These are phyloP conservation scores for Boletus bicolor DNA, from an alignment of 768 basidiomycete genomes.

Conservation along the genomic window DNA sequence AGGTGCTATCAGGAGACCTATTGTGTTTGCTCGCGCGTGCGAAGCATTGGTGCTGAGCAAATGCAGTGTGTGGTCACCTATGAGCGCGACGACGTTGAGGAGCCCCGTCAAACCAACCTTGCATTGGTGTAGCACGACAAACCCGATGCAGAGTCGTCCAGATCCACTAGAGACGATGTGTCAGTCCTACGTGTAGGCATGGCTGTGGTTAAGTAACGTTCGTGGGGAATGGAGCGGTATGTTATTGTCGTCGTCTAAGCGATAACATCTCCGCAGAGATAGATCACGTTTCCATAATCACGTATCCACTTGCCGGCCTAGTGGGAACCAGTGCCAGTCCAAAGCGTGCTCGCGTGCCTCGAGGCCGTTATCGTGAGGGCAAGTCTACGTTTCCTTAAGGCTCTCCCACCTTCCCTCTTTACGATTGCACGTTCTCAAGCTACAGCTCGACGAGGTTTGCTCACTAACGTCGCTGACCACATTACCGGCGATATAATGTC, in stretches of 20 bases:
- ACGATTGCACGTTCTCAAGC: not conserved
- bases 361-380: not conserved
- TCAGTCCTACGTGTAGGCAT: slow-evolving; percentile 2
- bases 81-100: not conserved
- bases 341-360: too few species aligned
- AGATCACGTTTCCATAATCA: not conserved
- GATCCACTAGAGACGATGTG: not conserved
- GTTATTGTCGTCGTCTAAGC: slow-evolving; percentile 14
- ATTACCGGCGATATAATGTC: slow-evolving; percentile 2
- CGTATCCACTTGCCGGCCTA: too few species aligned
- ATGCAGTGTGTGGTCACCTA: not conserved
- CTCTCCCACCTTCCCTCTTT: not conserved
- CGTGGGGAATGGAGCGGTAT: not conserved
- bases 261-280: not conserved
- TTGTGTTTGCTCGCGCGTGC: not conserved
- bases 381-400: not conserved
- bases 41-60: slow-evolving; percentile 1
- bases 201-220: not conserved
- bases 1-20: slow-evolving; percentile 12
- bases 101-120: slow-evolving; percentile 7
- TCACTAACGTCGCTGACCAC: not conserved
- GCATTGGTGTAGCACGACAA: slow-evolving; percentile 6
- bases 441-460: not conserved
- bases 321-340: too few species aligned
- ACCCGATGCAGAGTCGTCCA: slow-evolving; percentile 13